Conservation (phyloP, 164 flowering plant species). For the Magnolia kwangsiensis region DNA sequence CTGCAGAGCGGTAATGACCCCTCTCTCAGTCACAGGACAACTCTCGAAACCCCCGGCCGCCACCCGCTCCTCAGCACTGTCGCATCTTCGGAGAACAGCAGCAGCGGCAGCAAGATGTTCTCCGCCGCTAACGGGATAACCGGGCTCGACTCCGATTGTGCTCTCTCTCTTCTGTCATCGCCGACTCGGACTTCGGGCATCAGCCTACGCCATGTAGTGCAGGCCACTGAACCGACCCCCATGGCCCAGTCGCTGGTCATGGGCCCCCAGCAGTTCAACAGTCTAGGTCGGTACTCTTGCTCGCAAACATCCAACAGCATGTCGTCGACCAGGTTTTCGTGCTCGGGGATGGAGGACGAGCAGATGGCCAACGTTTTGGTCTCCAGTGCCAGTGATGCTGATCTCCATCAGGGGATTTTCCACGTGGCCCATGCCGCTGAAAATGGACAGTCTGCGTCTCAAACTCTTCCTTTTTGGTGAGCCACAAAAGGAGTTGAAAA, state of each 20-base stretch:
- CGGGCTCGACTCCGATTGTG: conserved; percentile 54
- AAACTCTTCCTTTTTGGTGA: conserved; percentile 37
- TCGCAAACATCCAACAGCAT: conserved; percentile 10
- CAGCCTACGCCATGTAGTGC: conserved; percentile 35
- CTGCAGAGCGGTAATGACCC: conserved; percentile 24
- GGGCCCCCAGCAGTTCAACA: conserved; percentile 18
- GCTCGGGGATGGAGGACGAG: conserved; percentile 28
- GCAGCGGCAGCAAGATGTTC: conserved; percentile 26
- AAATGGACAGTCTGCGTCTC: conserved; percentile 34
- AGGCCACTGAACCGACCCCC: conserved; percentile 28
- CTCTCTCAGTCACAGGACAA: conserved; percentile 11
- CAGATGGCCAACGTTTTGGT: conserved; percentile 20
- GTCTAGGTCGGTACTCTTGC: conserved; percentile 20
- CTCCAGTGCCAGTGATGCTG: conserved; percentile 19
- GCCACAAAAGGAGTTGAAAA: background rate
- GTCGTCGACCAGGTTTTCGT: conserved; percentile 10
- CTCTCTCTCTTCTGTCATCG: conserved; percentile 97
- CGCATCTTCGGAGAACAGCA: conserved; percentile 31
- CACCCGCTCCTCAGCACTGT: conserved; percentile 30
- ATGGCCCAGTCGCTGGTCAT: conserved; percentile 32
- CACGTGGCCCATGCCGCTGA: conserved; percentile 26
- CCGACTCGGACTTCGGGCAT: conserved; percentile 35
- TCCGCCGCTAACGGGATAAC: conserved; percentile 22
- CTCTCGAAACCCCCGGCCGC: conserved; percentile 29
- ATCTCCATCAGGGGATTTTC: conserved; percentile 35